These are phyloP conservation scores for Ogataea allantospora DNA, from an alignment of 805 yeast species.

Conservation along the genomic window DNA sequence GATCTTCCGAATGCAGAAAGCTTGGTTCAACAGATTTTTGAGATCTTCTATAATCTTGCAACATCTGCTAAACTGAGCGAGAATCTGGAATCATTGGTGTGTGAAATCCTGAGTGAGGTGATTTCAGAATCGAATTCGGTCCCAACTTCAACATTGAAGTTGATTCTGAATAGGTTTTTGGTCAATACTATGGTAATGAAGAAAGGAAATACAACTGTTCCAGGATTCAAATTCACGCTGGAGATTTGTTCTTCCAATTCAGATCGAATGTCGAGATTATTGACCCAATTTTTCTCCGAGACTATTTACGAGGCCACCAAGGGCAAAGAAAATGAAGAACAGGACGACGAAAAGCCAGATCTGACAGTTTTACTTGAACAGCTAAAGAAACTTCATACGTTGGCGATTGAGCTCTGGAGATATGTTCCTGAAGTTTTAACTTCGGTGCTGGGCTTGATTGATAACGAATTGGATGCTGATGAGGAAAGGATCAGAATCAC, in stretches of 20 bases:
- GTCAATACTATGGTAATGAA: conserved; percentile 29
- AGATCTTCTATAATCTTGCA: conserved; percentile 56
- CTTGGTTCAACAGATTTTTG: conserved; percentile 56
- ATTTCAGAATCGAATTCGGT: conserved; percentile 67
- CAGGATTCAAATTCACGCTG: conserved; percentile 65
- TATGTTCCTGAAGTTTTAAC: conserved; percentile 70
- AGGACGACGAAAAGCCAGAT: conserved; percentile 23
- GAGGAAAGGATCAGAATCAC: conserved; percentile 57
- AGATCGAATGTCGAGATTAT: conserved; percentile 70
- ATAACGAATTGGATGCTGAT: conserved; percentile 77
- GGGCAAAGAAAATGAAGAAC: conserved; percentile 23
- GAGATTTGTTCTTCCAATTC: conserved; percentile 66
- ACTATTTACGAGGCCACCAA: conserved; percentile 52
- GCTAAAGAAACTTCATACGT: conserved; percentile 58
- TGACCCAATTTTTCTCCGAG: conserved; percentile 80
- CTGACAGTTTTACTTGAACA: conserved; percentile 33
- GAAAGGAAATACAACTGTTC: conserved; percentile 37
- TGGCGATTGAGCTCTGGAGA: conserved; percentile 71
- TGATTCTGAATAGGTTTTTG: conserved; percentile 65
- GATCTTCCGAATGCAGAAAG: conserved; percentile 65
- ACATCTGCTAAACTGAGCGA: conserved; percentile 45
- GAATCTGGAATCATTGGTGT: conserved; percentile 57
- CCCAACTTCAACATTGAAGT: conserved; percentile 56
- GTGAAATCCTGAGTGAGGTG: conserved; percentile 73
- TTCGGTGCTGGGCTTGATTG: conserved; percentile 74